Conservation (phyloP, 192 early-diverging fungal species). For the Podila verticillata region DNA sequence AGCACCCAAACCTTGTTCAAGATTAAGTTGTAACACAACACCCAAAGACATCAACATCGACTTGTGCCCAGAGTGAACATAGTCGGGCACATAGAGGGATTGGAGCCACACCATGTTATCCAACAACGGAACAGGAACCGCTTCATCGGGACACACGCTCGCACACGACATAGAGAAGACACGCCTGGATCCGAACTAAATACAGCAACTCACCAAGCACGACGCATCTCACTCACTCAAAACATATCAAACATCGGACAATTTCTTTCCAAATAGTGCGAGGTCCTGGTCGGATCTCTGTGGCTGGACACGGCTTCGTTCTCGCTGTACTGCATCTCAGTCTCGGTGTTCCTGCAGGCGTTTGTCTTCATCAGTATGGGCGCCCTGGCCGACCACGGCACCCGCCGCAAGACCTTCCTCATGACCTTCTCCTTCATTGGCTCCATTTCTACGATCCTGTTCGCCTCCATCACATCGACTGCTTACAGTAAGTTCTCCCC, state of each 20-base stretch:
- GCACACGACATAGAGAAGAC: too few relatives aligned
- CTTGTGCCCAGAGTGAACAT: too few relatives aligned
- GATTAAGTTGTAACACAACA: too few relatives aligned
- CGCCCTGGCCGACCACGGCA: constrained; percentile 58
- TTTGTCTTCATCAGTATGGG: constrained; percentile 57
- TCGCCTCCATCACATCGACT: constrained; percentile 26
- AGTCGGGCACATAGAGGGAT: too few relatives aligned
- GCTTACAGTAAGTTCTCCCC: constrained; percentile 28
- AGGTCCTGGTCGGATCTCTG: constrained; percentile 27
- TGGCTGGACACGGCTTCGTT: constrained; percentile 51
- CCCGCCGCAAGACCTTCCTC: constrained; percentile 53
- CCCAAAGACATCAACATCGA: too few relatives aligned
- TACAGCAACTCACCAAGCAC: background rate
- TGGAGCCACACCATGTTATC: too few relatives aligned
- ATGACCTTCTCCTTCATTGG: constrained; percentile 54
- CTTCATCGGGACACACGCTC: too few relatives aligned
- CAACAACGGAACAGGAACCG: too few relatives aligned
- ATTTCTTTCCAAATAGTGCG: constrained; percentile 17
- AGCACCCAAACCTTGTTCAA: too few relatives aligned
- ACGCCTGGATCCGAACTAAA: too few relatives aligned
- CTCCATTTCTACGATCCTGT: constrained; percentile 46
- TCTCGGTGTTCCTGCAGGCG: constrained; percentile 56
- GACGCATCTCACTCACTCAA: background rate
- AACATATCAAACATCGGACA: background rate
- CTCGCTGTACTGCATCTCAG: constrained; percentile 52